Evolutionary conservation across 2,329 filamentous ascomycete genomes (phyloP), one percentile per base, ranked within the genome.

Genomic region (Meredithiella fracta): DNA sequence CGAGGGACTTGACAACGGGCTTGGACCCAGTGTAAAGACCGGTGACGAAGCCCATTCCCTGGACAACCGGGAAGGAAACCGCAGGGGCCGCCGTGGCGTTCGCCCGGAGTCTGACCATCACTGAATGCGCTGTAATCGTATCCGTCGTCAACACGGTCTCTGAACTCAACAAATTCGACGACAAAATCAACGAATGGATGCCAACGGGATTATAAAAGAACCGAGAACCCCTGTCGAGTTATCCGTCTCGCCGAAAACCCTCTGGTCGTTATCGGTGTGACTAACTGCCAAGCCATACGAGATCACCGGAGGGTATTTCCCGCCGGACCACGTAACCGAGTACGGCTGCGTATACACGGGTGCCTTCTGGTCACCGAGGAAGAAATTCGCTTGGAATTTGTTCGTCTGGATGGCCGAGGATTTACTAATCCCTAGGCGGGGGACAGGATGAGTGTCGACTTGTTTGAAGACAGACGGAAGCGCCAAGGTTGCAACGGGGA

Each of bases 21-120:
- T 79, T 82, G 0, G 80, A 74, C 29, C 80, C 79, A 55, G 73
- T 74, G 67, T 90, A 97, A 17, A 85, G 67, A 0, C 75, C 90
- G 3, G 90, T 96, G 17, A 95, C 73, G 62, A 89, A 94, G 0
- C 80, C 83, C 80, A 94, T 92, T 9, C 92, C 92, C 65, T 97
- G 91, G 0, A 94, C 80, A 6, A 96, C 65, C 0, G 90, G 89
- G 61, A 94, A 88, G 0, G 79, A 83, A 20, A 97, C 75, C 1
- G 76, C 72, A 0, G 83, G 77, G 1, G 72, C 66, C 6, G 75
- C 73, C 2, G 71, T 71, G n/a, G 67, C 64, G 22, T 73, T 70
- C 2, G 75, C 73, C 53, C 71, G 75, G 31, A 97, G 72, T 47
- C 85, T 83, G 49, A 88, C 79, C 60, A 87, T 80, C 14, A 70